Evolutionary conservation across 345 rosid genomes (phyloP), one percentile per base, ranked within the genome.

Genomic region (Odontarrhena argentea): DNA sequence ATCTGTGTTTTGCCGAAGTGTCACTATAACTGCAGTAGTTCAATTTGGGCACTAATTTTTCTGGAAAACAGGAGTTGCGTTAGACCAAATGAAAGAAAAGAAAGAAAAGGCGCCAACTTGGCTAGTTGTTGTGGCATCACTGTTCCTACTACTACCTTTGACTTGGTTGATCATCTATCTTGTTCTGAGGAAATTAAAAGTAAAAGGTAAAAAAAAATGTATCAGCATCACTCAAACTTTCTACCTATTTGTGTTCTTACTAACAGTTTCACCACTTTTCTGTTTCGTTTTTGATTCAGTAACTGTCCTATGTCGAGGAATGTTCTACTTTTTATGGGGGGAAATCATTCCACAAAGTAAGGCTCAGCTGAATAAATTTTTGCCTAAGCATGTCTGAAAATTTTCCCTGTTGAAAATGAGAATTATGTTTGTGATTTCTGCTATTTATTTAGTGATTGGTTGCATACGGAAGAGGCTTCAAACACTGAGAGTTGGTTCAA

Each of bases 321-420:
- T 67, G 13, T 58, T 73, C 71, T 30, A 65, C 41, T 59, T 65
- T 35, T 9, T 66, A 58, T 14, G 57, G 37, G 12, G 43, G 10
- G 10, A 44, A 56, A 0, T 67, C 63, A 60, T 74, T 45, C 73
- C 72, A 74, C 73, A 67, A 44, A 45, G 73, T 74, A 67, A 59
- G 36, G 24, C 36, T 57, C 30, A 42, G 32, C 49, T 65, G 49
- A 65, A 47, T 55, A 22, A 3, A 9, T 1, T 56, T 30, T 55
- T 18, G 22, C 63, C 6, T 13, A 57, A 35, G 62, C 30, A 50
- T 58, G 43, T 59, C 6, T 50, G 6, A 28, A 32, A 2, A 9
- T 2, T 30, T 10, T 57, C 28, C 25, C 10, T 61, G 42, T 61
- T 18, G 51, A 34, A 46, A 22, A 7, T 28, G 15, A 45, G 48